A percentile compares a stretch with the other conserved stretches of the same genome.
phyloP scores from a whole-genome alignment of 805 yeast species.

The Saccharomycopsis sp. region DNA sequence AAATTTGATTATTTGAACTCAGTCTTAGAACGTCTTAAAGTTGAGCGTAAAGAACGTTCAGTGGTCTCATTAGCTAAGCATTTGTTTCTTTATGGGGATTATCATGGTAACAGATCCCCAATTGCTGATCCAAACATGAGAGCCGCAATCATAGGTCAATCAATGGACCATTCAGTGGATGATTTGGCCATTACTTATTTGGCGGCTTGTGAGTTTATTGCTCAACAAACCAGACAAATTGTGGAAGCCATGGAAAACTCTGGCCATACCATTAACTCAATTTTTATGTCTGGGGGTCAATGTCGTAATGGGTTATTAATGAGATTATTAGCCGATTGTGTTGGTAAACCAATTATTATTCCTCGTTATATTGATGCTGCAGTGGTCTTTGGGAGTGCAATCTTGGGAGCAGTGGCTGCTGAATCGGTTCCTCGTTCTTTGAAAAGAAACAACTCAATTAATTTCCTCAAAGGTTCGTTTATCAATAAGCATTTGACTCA shows the following conservation, averaged over 20 bases:
- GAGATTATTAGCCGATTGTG: constrained; percentile 85
- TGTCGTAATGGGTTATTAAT: constrained; percentile 85
- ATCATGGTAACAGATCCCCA: constrained; percentile 96
- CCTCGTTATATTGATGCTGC: constrained; percentile 96
- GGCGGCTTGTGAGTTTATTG: constrained; percentile 95
- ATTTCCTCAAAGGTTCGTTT: constrained; percentile 10
- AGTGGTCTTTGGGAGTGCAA: constrained; percentile 92
- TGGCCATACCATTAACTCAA: constrained; percentile 67
- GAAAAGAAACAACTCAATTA: constrained; percentile 21
- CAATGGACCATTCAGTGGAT: constrained; percentile 81
- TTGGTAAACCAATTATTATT: constrained; percentile 82
- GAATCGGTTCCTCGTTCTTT: constrained; percentile 39
- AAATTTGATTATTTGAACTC: constrained; percentile 78
- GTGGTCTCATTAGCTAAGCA: constrained; percentile 76
- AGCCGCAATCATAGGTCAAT: constrained; percentile 84
- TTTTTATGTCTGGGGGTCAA: constrained; percentile 94
- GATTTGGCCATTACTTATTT: constrained; percentile 78
- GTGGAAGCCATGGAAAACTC: constrained; percentile 71
- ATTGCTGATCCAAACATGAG: constrained; percentile 91
- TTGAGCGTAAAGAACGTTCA: constrained; percentile 48
- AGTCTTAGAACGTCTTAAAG: constrained; percentile 55
- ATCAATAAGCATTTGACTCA: constrained; percentile 3
- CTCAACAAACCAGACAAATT: constrained; percentile 94
- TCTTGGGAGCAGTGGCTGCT: constrained; percentile 91
- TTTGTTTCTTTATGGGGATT: constrained; percentile 89